Evolutionary conservation across 192 early-diverging fungal genomes (phyloP), one percentile per base, ranked within the genome.

Genomic region (Funneliformis mosseae): DNA sequence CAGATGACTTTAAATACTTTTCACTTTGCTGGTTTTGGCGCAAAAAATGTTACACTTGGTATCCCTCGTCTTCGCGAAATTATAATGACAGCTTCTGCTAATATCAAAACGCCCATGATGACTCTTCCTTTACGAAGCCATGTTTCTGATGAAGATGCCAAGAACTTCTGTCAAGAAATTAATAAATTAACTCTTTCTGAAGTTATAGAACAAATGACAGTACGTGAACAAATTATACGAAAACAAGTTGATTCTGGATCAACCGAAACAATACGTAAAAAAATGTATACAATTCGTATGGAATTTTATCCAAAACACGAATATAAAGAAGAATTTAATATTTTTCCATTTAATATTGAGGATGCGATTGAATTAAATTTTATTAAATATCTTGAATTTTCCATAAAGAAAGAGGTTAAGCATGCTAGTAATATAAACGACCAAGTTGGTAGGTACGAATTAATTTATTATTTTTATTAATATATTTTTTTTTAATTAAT

Each of bases 1-100:
- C 98, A 99, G 83, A 99, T 99, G 98, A 99, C 98, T 55, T 90
- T 99, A 45, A 99, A 99, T 88, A 99, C 98, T 72, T 99, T 99
- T 95, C 98, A 99, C 89, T 95, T 98, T 87, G 95, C 95, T 61
- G 95, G 95, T 39, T 87, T 87, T 77, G 97, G 97, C 86, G 97
- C 96, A 78, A 96, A 96, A 83, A 99, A 99, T 91, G 98, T 99
- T 33, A 99, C 98, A 4, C 91, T 99, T 55, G 98, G 98, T 92
- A 99, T 99, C 78, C 98, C 98, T 55, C 97, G 98, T 91, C 87
- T 99, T 75, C 95, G 97, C 83, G 98, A 99, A 89, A 97, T 99
- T 81, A 94, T 99, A 85, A 99, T 99, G 97, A 98, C 97, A 7
- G 98, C 97, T 8, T 96, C 96, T 12, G 88, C 89, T 46, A 86